phyloP scores from a whole-genome alignment of 2,329 filamentous ascomycete species.

The Bretziella fagacearum region DNA sequence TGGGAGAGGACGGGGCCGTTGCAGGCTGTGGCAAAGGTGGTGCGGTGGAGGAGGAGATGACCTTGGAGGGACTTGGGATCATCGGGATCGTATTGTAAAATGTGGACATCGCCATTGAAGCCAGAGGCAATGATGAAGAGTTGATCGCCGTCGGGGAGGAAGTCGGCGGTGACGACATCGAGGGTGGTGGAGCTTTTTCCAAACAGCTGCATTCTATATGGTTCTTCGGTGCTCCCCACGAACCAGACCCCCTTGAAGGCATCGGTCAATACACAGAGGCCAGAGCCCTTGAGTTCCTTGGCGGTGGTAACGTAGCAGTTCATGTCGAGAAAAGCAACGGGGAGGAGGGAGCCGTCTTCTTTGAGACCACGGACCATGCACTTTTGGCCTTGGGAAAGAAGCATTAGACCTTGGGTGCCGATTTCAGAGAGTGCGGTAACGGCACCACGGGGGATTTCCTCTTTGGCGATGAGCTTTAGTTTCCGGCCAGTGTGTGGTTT shows the following conservation, averaged over 20 bases:
- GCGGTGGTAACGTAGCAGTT: slow-evolving; percentile 80
- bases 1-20: slow-evolving; percentile 60
- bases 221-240: slow-evolving; percentile 88
- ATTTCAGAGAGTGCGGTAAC: slow-evolving; percentile 76
- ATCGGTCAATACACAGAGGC: slow-evolving; percentile 75
- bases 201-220: slow-evolving; percentile 86
- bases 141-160: slow-evolving; percentile 70
- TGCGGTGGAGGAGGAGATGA: slow-evolving; percentile 68
- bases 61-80: slow-evolving; percentile 89
- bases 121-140: slow-evolving; percentile 73
- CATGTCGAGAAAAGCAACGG: slow-evolving; percentile 96
- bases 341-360: slow-evolving; percentile 80
- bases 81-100: slow-evolving; percentile 88
- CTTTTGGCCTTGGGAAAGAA: slow-evolving; percentile 87
- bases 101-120: slow-evolving; percentile 68
- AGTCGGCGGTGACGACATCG: slow-evolving; percentile 67
- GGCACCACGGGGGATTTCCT: slow-evolving; percentile 80
- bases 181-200: slow-evolving; percentile 68
- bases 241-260: slow-evolving; percentile 93
- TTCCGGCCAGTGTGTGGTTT: slow-evolving; percentile 71
- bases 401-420: slow-evolving; percentile 72
- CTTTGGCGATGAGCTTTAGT: slow-evolving; percentile 71
- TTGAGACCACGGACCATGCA: slow-evolving; percentile 93
- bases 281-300: slow-evolving; percentile 67
- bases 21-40: slow-evolving; percentile 69